Percentiles rank a stretch among this genome's conserved stretches.
phyloP scores from a whole-genome alignment of 1,284 basidiomycete genomes.

The Melampsora larici-populina region DNA sequence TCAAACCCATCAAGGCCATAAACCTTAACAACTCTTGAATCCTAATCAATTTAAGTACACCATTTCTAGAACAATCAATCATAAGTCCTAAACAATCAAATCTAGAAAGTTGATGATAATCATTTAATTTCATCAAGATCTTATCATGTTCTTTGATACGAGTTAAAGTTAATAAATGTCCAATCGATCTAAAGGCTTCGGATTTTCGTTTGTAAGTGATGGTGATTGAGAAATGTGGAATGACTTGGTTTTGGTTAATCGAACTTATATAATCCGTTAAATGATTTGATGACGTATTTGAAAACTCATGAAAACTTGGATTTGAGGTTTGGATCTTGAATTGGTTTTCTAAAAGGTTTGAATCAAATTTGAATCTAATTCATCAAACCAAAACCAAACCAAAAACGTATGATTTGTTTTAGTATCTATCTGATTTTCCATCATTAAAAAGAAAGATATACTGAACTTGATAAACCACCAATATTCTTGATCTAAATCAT shows the following conservation, averaged over 20 bases:
- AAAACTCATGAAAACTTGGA: constrained; percentile 17
- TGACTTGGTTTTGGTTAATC: neutral
- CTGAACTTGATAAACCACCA: constrained; percentile 37
- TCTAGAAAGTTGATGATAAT: neutral
- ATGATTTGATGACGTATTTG: constrained; percentile 2
- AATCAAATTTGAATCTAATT: neutral
- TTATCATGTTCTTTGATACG: neutral
- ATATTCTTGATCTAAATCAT: neutral
- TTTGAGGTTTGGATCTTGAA: constrained; percentile 11
- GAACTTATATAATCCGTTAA: neutral
- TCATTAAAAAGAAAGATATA: constrained; percentile 1
- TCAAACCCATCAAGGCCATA: constrained; percentile 52
- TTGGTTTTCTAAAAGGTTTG: neutral
- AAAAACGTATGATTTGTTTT: no score
- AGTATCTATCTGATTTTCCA: no score
- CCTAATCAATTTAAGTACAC: constrained; percentile 51
- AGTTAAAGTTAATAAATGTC: constrained; percentile 22
- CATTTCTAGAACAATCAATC: constrained; percentile 56
- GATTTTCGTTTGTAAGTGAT: neutral
- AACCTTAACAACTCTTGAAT: constrained; percentile 51
- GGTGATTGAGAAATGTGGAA: constrained; percentile 13
- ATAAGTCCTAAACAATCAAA: constrained; percentile 53
- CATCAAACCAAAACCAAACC: neutral
- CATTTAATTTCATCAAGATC: neutral
- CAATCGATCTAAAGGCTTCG: constrained; percentile 18